A percentile compares a stretch with the other conserved stretches of the same genome.
Conservation (phyloP, 208 protist genomes). For the Kentomonas sorsogonicus region DNA sequence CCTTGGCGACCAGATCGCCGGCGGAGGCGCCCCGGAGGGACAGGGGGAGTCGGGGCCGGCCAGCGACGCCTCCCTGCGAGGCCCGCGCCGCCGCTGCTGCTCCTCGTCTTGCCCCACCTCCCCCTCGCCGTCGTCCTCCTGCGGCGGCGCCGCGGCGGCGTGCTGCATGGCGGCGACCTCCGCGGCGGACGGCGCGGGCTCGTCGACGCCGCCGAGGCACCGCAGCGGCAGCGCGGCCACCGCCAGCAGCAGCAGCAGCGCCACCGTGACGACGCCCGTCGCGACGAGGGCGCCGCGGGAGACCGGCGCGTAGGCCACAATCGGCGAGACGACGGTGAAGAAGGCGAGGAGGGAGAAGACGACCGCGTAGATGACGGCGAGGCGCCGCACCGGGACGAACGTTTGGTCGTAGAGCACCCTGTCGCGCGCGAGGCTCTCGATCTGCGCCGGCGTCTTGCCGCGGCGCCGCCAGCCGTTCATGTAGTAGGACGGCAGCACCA, state of each 20-base stretch:
- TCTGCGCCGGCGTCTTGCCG: conserved; percentile 33
- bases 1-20: not conserved
- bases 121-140: no score
- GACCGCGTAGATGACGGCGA: conserved; percentile 45
- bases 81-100: no score
- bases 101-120: no score
- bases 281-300: conserved; percentile 15
- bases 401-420: conserved; percentile 33
- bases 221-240: conserved; percentile 41
- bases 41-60: no score
- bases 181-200: conserved; percentile 13
- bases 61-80: no score
- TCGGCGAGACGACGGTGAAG: conserved; percentile 36
- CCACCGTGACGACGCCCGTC: conserved; percentile 37
- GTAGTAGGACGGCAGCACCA: conserved; percentile 55
- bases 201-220: conserved; percentile 51
- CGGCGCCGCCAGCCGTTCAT: conserved; percentile 54
- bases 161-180: no score
- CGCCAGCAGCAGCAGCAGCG: conserved; percentile 32
- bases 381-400: conserved; percentile 46
- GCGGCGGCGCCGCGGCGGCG: no score
- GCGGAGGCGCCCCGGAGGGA: no score
- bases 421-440: conserved; percentile 29
- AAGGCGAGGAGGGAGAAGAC: conserved; percentile 38
- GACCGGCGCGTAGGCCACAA: conserved; percentile 42